These are phyloP conservation scores for Liquidambar formosana DNA, from an alignment of 164 flowering plant species.

Conservation along the genomic window DNA sequence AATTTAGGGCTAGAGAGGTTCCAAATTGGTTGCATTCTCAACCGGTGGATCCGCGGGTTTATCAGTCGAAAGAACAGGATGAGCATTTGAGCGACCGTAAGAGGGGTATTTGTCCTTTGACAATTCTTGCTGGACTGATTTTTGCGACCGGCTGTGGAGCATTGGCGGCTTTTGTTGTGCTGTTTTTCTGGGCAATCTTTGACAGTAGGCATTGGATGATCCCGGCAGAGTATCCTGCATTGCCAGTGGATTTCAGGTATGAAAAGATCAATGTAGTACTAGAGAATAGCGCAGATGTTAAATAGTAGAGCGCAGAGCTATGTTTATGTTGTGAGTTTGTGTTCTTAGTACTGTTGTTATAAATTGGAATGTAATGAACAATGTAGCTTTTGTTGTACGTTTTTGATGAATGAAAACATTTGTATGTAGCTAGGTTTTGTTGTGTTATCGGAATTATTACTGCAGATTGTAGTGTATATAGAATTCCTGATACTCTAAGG, in stretches of 20 bases:
- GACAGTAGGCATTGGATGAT: constrained; percentile 10
- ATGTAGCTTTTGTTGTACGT: background rate
- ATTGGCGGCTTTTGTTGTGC: constrained; percentile 21
- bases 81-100: constrained; percentile 3
- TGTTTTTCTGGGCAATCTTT: constrained; percentile 28
- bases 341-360: background rate
- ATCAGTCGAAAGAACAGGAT: background rate
- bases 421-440: background rate
- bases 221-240: background rate
- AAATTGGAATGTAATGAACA: background rate
- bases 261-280: constrained; percentile 12
- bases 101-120: constrained; percentile 12
- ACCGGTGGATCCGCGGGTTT: constrained; percentile 27
- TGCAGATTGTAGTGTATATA: background rate
- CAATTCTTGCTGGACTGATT: constrained; percentile 28
- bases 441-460: background rate
- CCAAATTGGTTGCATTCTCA: constrained; percentile 29
- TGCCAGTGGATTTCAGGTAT: background rate
- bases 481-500: too few relatives aligned
- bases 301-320: background rate
- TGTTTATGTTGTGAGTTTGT: background rate
- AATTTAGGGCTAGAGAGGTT: constrained; percentile 16
- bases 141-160: constrained; percentile 31
- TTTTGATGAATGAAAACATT: background rate
- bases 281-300: background rate